Evolutionary conservation across 495 filamentous ascomycete species (phyloP).

Genomic region (Pyrenula aspistea): DNA sequence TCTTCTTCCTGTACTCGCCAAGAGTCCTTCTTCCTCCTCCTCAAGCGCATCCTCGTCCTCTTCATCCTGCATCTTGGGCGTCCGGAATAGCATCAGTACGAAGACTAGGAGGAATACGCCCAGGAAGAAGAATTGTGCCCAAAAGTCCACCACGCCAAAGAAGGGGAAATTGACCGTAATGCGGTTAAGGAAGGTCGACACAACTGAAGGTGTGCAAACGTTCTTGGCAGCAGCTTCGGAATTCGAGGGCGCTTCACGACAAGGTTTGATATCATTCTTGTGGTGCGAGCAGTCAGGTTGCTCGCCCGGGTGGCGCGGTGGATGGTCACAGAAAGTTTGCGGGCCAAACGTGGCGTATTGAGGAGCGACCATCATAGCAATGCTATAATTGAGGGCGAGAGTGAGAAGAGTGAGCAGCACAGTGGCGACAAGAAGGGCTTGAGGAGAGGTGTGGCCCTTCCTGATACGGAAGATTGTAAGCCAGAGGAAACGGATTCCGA

Average conservation of each 20-base stretch:
- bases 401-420: conserved; percentile 82
- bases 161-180: conserved; percentile 93
- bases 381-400: conserved; percentile 79
- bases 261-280: conserved; percentile 59
- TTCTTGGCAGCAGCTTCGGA: conserved; percentile 42
- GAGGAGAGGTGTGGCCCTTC: conserved; percentile 77
- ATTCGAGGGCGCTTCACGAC: conserved; percentile 57
- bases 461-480: conserved; percentile 80
- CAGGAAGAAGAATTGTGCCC: conserved; percentile 87
- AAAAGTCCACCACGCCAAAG: conserved; percentile 88
- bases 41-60: conserved; percentile 76
- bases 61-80: conserved; percentile 60
- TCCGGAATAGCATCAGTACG: conserved; percentile 61
- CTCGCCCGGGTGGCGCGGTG: conserved; percentile 36
- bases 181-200: conserved; percentile 84
- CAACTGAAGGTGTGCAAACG: conserved; percentile 82
- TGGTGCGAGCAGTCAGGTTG: conserved; percentile 73
- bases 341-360: conserved; percentile 92
- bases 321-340: conserved; percentile 79
- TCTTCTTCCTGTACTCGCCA: conserved; percentile 67
- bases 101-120: conserved; percentile 72
- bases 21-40: conserved; percentile 87
- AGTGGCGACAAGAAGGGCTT: conserved; percentile 83
- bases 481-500: conserved; percentile 96
- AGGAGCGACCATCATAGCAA: conserved; percentile 83